Percentiles rank a stretch among this genome's conserved stretches.
phyloP scores from a whole-genome alignment of 2,329 filamentous ascomycete genomes.

The Beauveria sp. region DNA sequence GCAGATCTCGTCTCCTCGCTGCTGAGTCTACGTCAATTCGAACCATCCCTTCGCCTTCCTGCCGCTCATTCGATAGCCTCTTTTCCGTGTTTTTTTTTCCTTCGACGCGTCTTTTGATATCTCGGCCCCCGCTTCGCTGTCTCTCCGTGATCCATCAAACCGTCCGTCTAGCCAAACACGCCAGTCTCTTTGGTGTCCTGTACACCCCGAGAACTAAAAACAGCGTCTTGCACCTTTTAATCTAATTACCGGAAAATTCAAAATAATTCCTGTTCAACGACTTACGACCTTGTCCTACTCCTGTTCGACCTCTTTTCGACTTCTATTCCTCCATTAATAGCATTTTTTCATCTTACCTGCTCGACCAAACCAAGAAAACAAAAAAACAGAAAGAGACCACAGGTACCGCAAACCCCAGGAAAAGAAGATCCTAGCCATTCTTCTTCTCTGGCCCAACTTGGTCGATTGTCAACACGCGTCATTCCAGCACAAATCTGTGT shows the following conservation, averaged over 20 bases:
- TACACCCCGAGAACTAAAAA: neutral
- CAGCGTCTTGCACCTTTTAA: neutral
- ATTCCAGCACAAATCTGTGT: neutral
- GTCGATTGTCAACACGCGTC: conserved; percentile 4
- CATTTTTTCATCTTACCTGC: neutral
- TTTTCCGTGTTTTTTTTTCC: neutral
- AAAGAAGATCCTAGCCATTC: neutral
- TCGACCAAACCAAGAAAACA: neutral
- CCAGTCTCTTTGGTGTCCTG: neutral
- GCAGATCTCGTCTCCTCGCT: conserved; percentile 13
- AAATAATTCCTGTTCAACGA: neutral
- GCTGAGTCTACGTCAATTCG: conserved; percentile 2
- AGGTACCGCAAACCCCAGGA: neutral
- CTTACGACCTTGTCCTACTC: neutral
- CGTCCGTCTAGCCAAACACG: neutral
- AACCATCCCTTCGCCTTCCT: neutral
- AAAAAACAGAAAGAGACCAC: neutral
- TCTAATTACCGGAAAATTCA: neutral
- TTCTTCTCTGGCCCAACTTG: neutral
- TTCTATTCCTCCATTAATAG: neutral
- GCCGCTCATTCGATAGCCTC: conserved; percentile 3
- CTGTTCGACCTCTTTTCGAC: neutral
- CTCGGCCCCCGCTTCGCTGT: conserved; percentile 6
- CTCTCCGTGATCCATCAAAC: neutral
- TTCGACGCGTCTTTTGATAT: conserved; percentile 9